Evolutionary conservation across 139 green algal genomes (phyloP).

Genomic region (Coelastrella sp.): DNA sequence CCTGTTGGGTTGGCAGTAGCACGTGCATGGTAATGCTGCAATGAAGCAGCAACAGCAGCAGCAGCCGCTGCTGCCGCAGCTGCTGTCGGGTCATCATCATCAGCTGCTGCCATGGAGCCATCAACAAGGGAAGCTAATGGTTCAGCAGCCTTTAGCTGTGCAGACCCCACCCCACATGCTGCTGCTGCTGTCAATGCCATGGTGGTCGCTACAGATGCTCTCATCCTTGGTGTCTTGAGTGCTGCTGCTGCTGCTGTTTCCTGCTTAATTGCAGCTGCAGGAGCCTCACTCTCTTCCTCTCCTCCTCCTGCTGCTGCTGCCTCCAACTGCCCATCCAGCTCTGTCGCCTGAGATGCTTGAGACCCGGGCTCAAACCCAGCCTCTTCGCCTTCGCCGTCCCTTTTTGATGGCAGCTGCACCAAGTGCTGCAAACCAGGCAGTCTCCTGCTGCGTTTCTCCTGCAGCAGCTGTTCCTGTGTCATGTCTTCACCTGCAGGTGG

Average conservation of each 20-base stretch:
- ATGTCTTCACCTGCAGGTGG: background rate
- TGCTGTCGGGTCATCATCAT: too few relatives aligned
- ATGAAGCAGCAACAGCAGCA: background rate
- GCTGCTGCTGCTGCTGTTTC: slow-evolving; percentile 3
- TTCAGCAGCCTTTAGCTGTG: too few relatives aligned
- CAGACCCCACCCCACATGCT: background rate
- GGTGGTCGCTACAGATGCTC: background rate
- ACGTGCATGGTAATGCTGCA: slow-evolving; percentile 38
- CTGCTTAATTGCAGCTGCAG: background rate
- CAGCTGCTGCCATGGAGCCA: too few relatives aligned
- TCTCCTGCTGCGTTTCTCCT: slow-evolving; percentile 7
- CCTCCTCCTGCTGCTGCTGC: too few relatives aligned
- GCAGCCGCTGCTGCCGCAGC: background rate
- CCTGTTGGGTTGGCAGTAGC: slow-evolving; percentile 29
- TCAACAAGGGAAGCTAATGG: too few relatives aligned
- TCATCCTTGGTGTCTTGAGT: too few relatives aligned
- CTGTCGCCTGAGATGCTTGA: background rate
- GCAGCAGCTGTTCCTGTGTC: background rate
- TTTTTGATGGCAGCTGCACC: background rate
- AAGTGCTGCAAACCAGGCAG: slow-evolving; percentile 23
- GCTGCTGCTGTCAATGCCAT: background rate
- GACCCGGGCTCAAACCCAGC: background rate
- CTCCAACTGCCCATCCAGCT: too few relatives aligned
- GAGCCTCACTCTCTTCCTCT: background rate
- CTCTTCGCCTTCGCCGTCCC: background rate